These are phyloP conservation scores for Hymenoscyphus fructigenus DNA, from an alignment of 2,329 filamentous ascomycete genomes.

Conservation along the genomic window DNA sequence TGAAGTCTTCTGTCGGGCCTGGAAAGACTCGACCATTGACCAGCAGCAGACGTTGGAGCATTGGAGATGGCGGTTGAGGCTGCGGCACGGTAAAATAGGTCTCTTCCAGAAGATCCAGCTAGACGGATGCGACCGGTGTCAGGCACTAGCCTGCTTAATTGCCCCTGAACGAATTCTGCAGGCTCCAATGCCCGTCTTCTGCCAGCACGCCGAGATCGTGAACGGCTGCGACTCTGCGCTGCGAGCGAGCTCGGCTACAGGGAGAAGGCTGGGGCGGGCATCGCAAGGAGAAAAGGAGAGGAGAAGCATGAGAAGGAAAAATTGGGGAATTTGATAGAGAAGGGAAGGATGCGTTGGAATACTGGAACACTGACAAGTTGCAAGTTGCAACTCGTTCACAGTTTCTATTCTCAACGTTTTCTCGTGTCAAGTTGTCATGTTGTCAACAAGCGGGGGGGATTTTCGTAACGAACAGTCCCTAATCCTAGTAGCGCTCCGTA, in stretches of 20 bases:
- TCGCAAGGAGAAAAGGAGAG: not conserved
- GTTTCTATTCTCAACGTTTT: conserved; percentile 1
- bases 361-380: not conserved
- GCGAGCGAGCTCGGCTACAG: conserved; percentile 1
- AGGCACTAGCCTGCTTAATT: conserved; percentile 8
- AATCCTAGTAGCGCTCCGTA: not conserved
- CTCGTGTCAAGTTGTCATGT: conserved; percentile 1
- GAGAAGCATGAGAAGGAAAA: not conserved
- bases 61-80: conserved; percentile 11
- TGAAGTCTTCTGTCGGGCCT: conserved; percentile 17
- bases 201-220: not conserved
- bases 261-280: not conserved
- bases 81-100: not conserved
- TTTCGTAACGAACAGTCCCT: not conserved
- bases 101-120: conserved; percentile 11
- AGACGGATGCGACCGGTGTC: conserved; percentile 9
- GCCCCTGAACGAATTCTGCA: not conserved
- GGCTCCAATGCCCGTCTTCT: not conserved
- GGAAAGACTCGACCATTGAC: conserved; percentile 20
- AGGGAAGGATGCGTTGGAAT: not conserved
- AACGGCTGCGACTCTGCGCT: not conserved
- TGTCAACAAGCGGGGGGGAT: not conserved
- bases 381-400: not conserved
- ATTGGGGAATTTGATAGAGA: not conserved
- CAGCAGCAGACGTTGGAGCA: conserved; percentile 12